Evolutionary conservation across 306 rosid genomes (phyloP).

Genomic region (Cicer cuneatum): DNA sequence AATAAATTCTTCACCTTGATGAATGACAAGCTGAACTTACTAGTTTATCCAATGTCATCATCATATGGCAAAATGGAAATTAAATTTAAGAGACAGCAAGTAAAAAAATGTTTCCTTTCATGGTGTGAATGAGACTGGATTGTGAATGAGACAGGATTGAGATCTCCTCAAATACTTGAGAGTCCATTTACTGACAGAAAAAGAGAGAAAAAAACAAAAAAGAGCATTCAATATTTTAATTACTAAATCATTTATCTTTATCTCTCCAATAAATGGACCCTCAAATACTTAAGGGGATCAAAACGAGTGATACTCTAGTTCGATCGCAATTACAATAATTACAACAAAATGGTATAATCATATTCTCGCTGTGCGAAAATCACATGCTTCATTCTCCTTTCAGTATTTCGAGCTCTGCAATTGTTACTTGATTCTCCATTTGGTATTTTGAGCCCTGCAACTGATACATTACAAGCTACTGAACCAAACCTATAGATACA

Average conservation of each 20-base stretch:
- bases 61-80: constrained; percentile 13
- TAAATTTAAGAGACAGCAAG: neutral
- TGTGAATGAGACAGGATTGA: neutral
- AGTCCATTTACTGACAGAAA: too few relatives aligned
- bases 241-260: too few relatives aligned
- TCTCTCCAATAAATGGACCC: too few relatives aligned
- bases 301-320: neutral
- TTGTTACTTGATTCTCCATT: constrained; percentile 29
- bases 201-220: too few relatives aligned
- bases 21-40: constrained; percentile 6
- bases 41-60: neutral
- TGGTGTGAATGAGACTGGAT: neutral
- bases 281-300: too few relatives aligned
- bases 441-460: constrained; percentile 9
- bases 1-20: neutral
- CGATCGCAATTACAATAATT: constrained; percentile 30
- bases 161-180: too few relatives aligned
- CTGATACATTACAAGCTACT: constrained; percentile 31
- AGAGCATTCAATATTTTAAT: too few relatives aligned
- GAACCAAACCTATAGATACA: constrained; percentile 17
- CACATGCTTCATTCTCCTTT: constrained; percentile 20
- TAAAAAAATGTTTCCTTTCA: neutral
- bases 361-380: neutral
- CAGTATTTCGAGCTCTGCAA: constrained; percentile 5
- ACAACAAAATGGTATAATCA: constrained; percentile 33